Percentiles rank a stretch among this genome's conserved stretches.
Evolutionary conservation across 1,139 yeast species (phyloP).

Genomic region (Blastobotrys persicus): DNA sequence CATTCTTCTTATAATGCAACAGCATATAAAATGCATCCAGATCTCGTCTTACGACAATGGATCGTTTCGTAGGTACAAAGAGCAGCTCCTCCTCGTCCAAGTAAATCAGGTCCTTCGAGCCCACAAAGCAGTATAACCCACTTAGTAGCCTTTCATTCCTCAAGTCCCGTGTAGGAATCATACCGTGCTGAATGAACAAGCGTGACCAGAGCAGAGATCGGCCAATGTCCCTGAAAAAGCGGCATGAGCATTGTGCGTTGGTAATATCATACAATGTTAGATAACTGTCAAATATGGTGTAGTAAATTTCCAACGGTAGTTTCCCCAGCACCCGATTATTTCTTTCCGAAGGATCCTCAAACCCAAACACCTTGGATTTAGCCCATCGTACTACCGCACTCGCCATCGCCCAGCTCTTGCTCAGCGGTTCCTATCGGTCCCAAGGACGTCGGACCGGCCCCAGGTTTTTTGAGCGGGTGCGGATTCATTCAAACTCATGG

Average conservation of each 20-base stretch:
- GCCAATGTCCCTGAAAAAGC: conserved; percentile 1
- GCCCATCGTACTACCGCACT: neutral
- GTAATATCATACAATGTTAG: neutral
- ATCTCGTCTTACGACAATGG: conserved; percentile 5
- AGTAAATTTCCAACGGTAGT: conserved; percentile 1
- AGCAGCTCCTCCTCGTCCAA: conserved; percentile 5
- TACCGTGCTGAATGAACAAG: conserved; percentile 3
- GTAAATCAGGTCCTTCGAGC: conserved; percentile 4
- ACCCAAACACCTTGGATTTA: neutral
- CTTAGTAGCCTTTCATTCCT: conserved; percentile 1
- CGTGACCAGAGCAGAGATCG: conserved; percentile 4
- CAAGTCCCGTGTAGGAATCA: conserved; percentile 4
- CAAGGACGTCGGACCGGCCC: no score
- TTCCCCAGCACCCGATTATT: neutral
- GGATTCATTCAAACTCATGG: no score
- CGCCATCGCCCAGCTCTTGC: neutral
- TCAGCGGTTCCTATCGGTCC: no score
- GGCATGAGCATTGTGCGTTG: conserved; percentile 5
- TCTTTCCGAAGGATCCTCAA: neutral
- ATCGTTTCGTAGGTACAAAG: conserved; percentile 3
- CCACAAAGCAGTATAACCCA: conserved; percentile 5
- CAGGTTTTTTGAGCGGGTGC: no score
- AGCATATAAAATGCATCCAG: conserved; percentile 6
- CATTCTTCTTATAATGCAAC: conserved; percentile 3
- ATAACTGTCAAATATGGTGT: neutral